A percentile compares a stretch with the other conserved stretches of the same genome.
phyloP scores from a whole-genome alignment of 768 basidiomycete genomes.

The Lactarius sp. region DNA sequence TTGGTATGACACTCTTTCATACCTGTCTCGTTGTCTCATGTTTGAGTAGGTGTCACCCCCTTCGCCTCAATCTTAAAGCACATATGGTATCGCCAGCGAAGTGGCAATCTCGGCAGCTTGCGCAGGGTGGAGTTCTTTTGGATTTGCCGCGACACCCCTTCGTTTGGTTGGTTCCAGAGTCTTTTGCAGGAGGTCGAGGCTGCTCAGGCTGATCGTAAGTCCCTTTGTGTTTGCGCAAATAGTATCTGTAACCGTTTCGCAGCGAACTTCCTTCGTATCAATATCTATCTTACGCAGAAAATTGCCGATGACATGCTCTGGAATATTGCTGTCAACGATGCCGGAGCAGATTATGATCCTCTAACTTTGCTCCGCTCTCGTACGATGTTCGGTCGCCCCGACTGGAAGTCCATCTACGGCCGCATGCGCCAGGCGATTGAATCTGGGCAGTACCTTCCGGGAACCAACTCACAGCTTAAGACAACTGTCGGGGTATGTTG shows the following conservation, averaged over 20 bases:
- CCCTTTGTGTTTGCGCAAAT: neutral
- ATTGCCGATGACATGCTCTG: constrained; percentile 82
- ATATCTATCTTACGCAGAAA: constrained; percentile 86
- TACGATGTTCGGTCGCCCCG: constrained; percentile 89
- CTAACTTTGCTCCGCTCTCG: constrained; percentile 83
- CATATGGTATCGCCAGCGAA: constrained; percentile 90
- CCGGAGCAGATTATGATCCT: constrained; percentile 81
- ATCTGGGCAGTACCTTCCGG: constrained; percentile 74
- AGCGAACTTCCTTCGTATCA: constrained; percentile 93
- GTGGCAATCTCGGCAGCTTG: constrained; percentile 69
- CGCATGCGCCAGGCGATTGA: constrained; percentile 77
- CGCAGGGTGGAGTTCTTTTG: constrained; percentile 93
- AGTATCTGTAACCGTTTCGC: neutral
- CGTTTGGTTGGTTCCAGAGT: constrained; percentile 96
- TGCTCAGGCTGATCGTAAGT: constrained; percentile 84
- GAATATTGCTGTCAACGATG: constrained; percentile 88
- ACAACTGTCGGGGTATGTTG: constrained; percentile 75
- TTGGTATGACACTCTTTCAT: constrained; percentile 47
- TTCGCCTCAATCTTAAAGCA: constrained; percentile 94
- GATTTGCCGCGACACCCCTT: constrained; percentile 91
- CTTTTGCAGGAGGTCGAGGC: constrained; percentile 84
- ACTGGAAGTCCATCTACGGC: constrained; percentile 80
- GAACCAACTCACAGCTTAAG: constrained; percentile 70
- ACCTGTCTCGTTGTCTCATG: neutral
- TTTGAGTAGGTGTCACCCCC: constrained; percentile 71